Conservation (phyloP, 352 stramenopile species). For the Aphanomyces cochlioides region DNA sequence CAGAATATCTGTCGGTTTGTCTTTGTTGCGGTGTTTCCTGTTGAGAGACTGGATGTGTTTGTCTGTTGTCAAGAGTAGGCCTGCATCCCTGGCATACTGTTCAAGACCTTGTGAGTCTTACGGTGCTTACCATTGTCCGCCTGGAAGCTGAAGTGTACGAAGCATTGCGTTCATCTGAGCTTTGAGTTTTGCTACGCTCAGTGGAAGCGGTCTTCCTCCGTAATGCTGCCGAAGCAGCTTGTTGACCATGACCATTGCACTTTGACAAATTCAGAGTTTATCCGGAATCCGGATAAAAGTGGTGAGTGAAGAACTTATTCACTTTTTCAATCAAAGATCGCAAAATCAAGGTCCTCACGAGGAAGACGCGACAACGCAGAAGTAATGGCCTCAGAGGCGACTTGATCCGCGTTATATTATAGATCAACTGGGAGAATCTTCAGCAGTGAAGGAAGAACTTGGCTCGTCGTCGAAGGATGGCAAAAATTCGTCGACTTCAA, state of each 20-base stretch:
- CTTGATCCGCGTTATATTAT: neutral
- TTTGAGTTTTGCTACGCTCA: constrained; percentile 46
- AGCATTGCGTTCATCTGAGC: constrained; percentile 73
- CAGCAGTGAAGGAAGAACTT: neutral
- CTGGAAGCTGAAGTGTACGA: constrained; percentile 50
- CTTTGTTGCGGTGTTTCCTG: constrained; percentile 61
- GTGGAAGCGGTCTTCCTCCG: constrained; percentile 38
- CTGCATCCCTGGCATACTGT: constrained; percentile 48
- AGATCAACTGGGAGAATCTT: neutral
- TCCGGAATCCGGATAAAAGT: constrained; percentile 1
- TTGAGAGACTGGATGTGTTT: constrained; percentile 74
- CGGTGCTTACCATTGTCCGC: constrained; percentile 52
- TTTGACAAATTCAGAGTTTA: neutral
- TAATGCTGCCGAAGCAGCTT: constrained; percentile 31
- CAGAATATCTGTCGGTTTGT: constrained; percentile 77
- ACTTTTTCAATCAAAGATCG: neutral
- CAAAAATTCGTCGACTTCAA: no score
- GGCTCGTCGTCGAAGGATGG: neutral
- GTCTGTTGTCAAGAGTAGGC: constrained; percentile 77
- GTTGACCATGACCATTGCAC: constrained; percentile 40
- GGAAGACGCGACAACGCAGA: neutral
- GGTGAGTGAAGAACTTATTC: no score
- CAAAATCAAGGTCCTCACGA: no score
- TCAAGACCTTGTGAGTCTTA: constrained; percentile 3
- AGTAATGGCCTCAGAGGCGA: neutral